These are phyloP conservation scores for Boletus chippewaensis DNA, from an alignment of 1,284 basidiomycete genomes.

Conservation along the genomic window DNA sequence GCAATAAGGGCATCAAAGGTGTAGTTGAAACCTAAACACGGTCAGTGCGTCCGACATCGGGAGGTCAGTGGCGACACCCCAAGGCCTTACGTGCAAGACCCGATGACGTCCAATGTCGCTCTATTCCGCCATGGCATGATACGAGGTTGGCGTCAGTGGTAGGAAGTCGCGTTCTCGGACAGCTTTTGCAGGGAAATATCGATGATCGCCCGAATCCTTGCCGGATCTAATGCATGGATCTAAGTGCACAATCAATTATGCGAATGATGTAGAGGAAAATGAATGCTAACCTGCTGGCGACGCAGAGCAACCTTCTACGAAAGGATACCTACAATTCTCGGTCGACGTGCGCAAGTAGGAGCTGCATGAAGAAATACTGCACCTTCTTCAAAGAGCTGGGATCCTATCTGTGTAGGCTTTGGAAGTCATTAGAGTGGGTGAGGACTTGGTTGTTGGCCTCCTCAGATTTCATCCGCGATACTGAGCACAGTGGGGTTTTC, in stretches of 20 bases:
- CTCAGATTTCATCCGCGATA: no score
- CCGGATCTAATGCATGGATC: slow-evolving; percentile 55
- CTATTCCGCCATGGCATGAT: slow-evolving; percentile 39
- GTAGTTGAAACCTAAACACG: slow-evolving; percentile 53
- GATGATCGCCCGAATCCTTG: slow-evolving; percentile 46
- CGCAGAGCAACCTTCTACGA: neutral
- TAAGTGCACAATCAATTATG: slow-evolving; percentile 14
- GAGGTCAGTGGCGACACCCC: neutral
- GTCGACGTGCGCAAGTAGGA: neutral
- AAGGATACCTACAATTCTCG: neutral
- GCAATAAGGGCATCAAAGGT: slow-evolving; percentile 48
- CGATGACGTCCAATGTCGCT: no score
- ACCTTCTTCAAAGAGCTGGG: neutral
- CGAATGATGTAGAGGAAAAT: neutral
- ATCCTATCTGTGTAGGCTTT: neutral
- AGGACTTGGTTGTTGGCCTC: neutral
- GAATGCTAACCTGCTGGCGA: neutral
- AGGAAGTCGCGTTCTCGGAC: slow-evolving; percentile 33
- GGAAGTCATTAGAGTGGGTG: neutral
- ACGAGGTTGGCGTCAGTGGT: slow-evolving; percentile 31
- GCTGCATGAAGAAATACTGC: neutral
- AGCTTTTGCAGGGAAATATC: slow-evolving; percentile 47
- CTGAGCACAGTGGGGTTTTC: no score
- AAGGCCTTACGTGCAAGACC: neutral
- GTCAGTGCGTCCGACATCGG: neutral